Base-by-base conservation (phyloP, 2,329 filamentous ascomycete species). In the Phialemoniopsis sp. region DNA sequence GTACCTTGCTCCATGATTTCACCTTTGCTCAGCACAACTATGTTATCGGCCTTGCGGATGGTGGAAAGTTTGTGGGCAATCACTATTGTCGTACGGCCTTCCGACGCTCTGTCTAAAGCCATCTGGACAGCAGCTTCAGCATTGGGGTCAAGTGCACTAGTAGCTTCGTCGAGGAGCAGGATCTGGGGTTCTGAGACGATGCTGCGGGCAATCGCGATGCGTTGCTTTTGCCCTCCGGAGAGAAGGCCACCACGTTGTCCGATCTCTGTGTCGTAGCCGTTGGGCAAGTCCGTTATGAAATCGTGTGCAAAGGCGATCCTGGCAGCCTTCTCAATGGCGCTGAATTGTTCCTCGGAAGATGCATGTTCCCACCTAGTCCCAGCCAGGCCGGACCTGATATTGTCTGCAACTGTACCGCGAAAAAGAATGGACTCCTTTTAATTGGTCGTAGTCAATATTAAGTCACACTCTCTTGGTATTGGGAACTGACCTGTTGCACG, bases 361-460 rank as follows among this genome's bases (percentile, higher is more conserved):
- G 70, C 67, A n/a, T 73, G 48, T 46, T 79, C 70, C 64, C 74
- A 75, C 8, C 70, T 52, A 34, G 72, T 67, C 38, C 73, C 66
- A 41, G 74, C 63, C 3, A 84, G 56, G 0, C 81, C 82, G 46
- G 76, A 73, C 0, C 72, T 70, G 5, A 86, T 78, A 45, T 85
- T 85, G 10, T 72, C 70, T 48, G 67, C 76, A 28, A 86, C 80
- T 0, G 77, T 77, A 29, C 80, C 74, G 50, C 83, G 82, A 57
- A 86, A 86, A 2, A 85, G 64, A 41, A 83, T 81, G 0, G 80
- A 80, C 42, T 86, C 80, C 50, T n/a, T n/a, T n/a, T n/a, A n/a
- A n/a, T n/a, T n/a, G n/a, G n/a, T n/a, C n/a, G n/a, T n/a, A n/a
- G n/a, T n/a, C n/a, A n/a, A n/a, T n/a, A n/a, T n/a, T n/a, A n/a